phyloP scores from a whole-genome alignment of 305 asterid genomes.

The Fraxinus nigra region DNA sequence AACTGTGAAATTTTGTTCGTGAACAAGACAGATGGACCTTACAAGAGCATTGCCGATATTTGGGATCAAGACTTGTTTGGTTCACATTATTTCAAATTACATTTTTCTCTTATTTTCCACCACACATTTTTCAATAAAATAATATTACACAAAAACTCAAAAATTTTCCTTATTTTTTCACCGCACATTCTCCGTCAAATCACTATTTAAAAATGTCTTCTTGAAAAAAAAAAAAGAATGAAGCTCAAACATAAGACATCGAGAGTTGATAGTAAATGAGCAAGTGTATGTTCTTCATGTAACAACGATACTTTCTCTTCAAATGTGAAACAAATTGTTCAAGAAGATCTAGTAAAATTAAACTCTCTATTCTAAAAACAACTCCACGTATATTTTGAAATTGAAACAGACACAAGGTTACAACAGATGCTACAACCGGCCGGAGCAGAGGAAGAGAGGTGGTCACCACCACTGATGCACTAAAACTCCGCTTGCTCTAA shows the following conservation, averaged over 20 bases:
- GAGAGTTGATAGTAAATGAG: background rate
- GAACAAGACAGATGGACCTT: constrained; percentile 60
- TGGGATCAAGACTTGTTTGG: constrained; percentile 50
- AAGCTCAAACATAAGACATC: background rate
- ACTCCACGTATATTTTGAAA: background rate
- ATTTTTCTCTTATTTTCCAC: no score
- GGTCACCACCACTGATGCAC: constrained; percentile 59
- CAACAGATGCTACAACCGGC: background rate
- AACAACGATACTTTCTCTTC: background rate
- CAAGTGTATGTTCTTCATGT: background rate
- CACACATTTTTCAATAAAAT: no score
- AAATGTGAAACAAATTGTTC: background rate
- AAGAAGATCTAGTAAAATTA: background rate
- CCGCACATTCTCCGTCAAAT: no score
- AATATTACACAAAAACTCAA: no score
- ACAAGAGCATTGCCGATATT: constrained; percentile 41
- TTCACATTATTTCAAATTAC: no score
- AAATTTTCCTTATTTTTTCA: no score
- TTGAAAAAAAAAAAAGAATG: no score
- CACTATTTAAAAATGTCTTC: no score
- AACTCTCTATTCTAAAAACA: background rate
- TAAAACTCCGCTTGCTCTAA: constrained; percentile 37
- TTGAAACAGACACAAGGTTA: background rate
- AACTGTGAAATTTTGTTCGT: constrained; percentile 58
- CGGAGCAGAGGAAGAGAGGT: background rate